Evolutionary conservation across 495 filamentous ascomycete genomes (phyloP).

Genomic region (Pseudoneurospora amorphoporcata): DNA sequence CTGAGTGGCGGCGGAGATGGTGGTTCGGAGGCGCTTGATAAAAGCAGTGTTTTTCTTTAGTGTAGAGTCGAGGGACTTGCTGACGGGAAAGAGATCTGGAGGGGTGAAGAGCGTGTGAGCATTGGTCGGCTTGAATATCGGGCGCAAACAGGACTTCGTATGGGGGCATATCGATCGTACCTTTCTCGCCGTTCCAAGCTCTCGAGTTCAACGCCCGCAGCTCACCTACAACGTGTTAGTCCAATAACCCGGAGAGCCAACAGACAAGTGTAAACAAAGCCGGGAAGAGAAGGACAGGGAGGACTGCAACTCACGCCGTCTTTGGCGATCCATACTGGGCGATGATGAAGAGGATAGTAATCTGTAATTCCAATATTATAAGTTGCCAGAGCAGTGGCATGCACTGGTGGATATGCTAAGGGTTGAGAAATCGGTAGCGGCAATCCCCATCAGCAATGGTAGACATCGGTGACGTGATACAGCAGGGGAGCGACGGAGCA

Average conservation of each 20-base stretch:
- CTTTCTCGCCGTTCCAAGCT: constrained; percentile 80
- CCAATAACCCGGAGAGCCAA: constrained; percentile 14
- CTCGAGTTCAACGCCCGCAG: constrained; percentile 76
- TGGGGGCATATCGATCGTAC: constrained; percentile 34
- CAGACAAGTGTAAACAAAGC: not conserved
- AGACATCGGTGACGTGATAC: constrained; percentile 35
- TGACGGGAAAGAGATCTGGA: constrained; percentile 69
- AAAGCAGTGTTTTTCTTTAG: constrained; percentile 99
- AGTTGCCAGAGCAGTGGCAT: constrained; percentile 24
- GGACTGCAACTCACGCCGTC: constrained; percentile 56
- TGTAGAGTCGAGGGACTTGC: constrained; percentile 80
- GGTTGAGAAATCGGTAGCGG: constrained; percentile 38
- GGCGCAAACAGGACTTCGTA: constrained; percentile 8
- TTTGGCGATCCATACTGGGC: constrained; percentile 66
- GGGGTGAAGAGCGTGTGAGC: constrained; percentile 1
- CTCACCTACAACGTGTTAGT: constrained; percentile 53
- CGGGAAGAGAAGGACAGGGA: not conserved
- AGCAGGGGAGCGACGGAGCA: constrained; percentile 9
- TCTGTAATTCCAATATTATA: constrained; percentile 5
- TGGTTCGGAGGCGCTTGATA: constrained; percentile 91
- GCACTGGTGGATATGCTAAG: constrained; percentile 33
- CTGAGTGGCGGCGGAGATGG: constrained; percentile 66
- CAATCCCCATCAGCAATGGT: constrained; percentile 31
- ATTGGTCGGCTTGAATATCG: not conserved
- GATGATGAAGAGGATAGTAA: not conserved